Percentiles rank a stretch among this genome's conserved stretches.
phyloP scores from a whole-genome alignment of 2,329 filamentous ascomycete species.

The Mycosphaerella arachidis region DNA sequence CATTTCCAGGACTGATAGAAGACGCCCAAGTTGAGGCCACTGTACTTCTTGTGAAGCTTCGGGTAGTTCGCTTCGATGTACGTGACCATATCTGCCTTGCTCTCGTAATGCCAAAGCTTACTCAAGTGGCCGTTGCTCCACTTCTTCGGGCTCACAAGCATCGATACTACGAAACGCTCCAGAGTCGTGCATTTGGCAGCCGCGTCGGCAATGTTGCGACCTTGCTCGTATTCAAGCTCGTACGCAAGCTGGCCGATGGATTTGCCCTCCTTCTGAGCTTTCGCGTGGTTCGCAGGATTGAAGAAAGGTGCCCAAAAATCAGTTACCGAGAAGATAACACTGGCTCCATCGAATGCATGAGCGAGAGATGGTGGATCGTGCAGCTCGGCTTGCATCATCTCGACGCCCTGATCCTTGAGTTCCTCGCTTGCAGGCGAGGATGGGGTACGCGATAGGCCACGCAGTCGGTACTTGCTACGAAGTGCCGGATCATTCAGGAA shows the following conservation, averaged over 20 bases:
- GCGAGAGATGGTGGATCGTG: conserved; percentile 29
- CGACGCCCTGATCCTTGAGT: conserved; percentile 30
- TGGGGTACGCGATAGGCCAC: conserved; percentile 41
- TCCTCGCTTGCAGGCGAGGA: conserved; percentile 32
- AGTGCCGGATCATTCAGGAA: conserved; percentile 19
- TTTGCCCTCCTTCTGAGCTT: conserved; percentile 21
- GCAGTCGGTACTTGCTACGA: conserved; percentile 15
- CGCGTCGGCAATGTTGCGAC: conserved; percentile 30
- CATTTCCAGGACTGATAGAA: conserved; percentile 1
- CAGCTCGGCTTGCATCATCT: conserved; percentile 33
- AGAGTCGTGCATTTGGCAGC: conserved; percentile 19
- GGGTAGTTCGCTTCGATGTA: conserved; percentile 21
- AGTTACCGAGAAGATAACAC: conserved; percentile 37
- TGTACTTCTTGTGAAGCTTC: conserved; percentile 17
- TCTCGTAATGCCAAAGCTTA: conserved; percentile 29
- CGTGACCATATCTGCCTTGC: conserved; percentile 27
- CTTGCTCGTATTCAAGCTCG: conserved; percentile 26
- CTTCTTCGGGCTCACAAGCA: conserved; percentile 24
- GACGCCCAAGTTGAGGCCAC: conserved; percentile 1
- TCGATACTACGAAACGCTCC: conserved; percentile 25
- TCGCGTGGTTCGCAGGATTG: conserved; percentile 14
- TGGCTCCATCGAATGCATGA: conserved; percentile 33
- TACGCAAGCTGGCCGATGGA: conserved; percentile 20
- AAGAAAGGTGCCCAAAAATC: conserved; percentile 28
- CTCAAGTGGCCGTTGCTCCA: conserved; percentile 25